Evolutionary conservation across 164 flowering plant species (phyloP).

Genomic region (Magnolia sinica): DNA sequence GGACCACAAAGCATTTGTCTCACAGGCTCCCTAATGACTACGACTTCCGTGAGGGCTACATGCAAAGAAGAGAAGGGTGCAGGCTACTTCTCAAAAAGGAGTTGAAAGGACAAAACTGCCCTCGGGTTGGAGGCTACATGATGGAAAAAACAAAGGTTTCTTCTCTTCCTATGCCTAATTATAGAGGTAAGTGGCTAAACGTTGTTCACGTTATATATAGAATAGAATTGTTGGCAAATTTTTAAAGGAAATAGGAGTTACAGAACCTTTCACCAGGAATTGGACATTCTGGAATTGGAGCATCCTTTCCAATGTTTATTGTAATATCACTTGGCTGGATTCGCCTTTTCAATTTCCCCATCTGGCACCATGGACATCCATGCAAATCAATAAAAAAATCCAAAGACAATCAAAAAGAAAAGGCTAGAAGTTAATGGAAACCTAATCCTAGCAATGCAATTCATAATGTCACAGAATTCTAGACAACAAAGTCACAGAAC

Average conservation of each 20-base stretch:
- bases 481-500: constrained; percentile 25
- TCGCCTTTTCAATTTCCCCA: constrained; percentile 95
- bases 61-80: too few relatives aligned
- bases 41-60: too few relatives aligned
- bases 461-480: neutral
- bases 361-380: constrained; percentile 39
- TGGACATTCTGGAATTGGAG: constrained; percentile 92
- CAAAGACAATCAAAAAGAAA: neutral
- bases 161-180: too few relatives aligned
- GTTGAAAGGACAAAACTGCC: too few relatives aligned
- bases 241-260: constrained; percentile 1
- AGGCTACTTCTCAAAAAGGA: too few relatives aligned
- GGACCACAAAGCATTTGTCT: too few relatives aligned
- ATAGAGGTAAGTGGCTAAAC: too few relatives aligned
- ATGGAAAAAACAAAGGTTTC: too few relatives aligned
- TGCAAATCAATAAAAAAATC: neutral
- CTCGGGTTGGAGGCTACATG: too few relatives aligned
- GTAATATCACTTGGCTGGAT: constrained; percentile 85
- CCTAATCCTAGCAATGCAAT: neutral
- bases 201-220: too few relatives aligned
- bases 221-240: neutral
- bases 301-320: constrained; percentile 89
- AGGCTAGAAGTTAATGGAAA: neutral
- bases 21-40: too few relatives aligned
- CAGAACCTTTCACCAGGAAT: constrained; percentile 92